Evolutionary conservation across 2,329 filamentous ascomycete genomes (phyloP), one percentile per base, ranked within the genome.

Genomic region (Pochonia chlamydosporia): DNA sequence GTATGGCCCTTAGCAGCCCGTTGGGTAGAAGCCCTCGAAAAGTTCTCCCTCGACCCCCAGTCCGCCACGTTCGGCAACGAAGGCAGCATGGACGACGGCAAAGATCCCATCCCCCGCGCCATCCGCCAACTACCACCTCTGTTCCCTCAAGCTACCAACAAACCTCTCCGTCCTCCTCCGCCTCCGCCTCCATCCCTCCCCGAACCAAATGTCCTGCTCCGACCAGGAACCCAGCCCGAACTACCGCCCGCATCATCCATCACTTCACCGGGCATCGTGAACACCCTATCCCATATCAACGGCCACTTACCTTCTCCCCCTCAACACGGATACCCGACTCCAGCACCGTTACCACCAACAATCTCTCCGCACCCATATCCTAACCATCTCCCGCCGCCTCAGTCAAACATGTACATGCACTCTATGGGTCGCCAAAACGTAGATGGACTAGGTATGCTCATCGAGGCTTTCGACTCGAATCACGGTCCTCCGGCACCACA

Each of bases 1-100:
- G 70, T 75, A 13, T 79, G 76, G 75, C 74, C 76, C 1, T 61
- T 78, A 6, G 74, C 76, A 1, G 63, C 65, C n/a, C 68, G 73
- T 6, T 79, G 75, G 75, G 67, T 73, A n/a, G 71, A 72, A 6
- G 68, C 71, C 1, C 59, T 79, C 3, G 70, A 73, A 43, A 70
- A 67, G 36, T 75, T 75, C 57, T 69, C 66, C 39, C 64, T 64
- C 23, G 69, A 74, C 47, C 66, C 72, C 6, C 69, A 68, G 45
- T 65, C 65, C 13, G 58, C 63, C 25, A 59, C 66, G 3, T 59
- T 67, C 5, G 64, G 61, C 14, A 60, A 67, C 13, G 70, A 76
- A 48, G 70, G 68, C 10, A 71, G 72, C 42, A 77, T 78, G 75
- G 71, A 72, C 7, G 74, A 78, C 43, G 72, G 73, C 47, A 65